Conservation (phyloP, 2,329 filamentous ascomycete genomes). For the Fusarium falciforme region DNA sequence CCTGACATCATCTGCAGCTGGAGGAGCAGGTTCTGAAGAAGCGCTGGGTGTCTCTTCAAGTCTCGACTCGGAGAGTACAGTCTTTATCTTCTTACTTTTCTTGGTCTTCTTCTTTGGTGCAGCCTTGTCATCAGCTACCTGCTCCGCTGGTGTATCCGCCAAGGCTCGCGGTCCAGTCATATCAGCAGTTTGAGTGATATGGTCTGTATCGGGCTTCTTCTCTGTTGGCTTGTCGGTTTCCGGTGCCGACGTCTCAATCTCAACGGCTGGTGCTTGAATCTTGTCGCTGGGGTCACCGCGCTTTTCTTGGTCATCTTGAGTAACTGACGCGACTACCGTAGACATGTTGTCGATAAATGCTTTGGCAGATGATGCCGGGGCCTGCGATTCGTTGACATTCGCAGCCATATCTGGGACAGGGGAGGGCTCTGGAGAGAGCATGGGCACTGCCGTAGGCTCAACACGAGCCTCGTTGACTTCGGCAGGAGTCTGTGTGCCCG, state of each 20-base stretch:
- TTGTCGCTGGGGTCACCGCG: not conserved
- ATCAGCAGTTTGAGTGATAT: not conserved
- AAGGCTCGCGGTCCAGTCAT: not conserved
- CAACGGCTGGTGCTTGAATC: not conserved
- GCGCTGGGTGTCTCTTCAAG: not conserved
- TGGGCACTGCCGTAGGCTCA: not conserved
- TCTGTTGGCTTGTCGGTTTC: slow-evolving; percentile 44
- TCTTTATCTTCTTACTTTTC: slow-evolving; percentile 22
- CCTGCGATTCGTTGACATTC: not conserved
- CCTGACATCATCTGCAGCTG: not conserved
- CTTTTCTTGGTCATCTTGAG: not conserved
- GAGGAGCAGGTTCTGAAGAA: not conserved
- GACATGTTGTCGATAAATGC: not conserved
- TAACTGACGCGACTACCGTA: not conserved
- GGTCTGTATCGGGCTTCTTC: not conserved
- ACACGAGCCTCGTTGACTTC: not conserved
- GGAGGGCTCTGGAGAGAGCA: not conserved
- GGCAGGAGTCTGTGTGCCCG: not conserved
- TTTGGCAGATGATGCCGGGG: not conserved
- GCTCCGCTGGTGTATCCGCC: not conserved
- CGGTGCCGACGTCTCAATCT: not conserved
- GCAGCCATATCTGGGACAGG: not conserved
- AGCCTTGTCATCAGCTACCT: slow-evolving; percentile 32
- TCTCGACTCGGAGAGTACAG: not conserved
- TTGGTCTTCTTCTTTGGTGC: slow-evolving; percentile 50